phyloP scores from a whole-genome alignment of 2,329 filamentous ascomycete genomes.

The Uncinocarpus reesii region DNA sequence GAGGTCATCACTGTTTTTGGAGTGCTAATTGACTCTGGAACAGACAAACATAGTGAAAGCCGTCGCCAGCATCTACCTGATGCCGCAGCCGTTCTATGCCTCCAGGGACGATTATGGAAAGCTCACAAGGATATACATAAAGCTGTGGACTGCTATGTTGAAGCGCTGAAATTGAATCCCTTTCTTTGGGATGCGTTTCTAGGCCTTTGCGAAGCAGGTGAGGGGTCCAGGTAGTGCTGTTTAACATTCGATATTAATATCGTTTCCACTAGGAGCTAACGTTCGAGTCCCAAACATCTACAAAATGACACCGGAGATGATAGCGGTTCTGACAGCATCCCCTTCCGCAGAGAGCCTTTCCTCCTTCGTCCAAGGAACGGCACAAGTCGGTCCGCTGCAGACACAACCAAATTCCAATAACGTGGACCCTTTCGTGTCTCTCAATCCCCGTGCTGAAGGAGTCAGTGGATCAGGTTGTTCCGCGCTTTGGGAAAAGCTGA shows the following conservation, averaged over 20 bases:
- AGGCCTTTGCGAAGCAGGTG: slow-evolving; percentile 67
- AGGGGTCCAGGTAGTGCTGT: not conserved
- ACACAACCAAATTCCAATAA: slow-evolving; percentile 29
- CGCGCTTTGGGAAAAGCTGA: slow-evolving; percentile 41
- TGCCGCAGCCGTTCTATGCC: slow-evolving; percentile 67
- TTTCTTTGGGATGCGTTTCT: slow-evolving; percentile 98
- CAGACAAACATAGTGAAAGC: slow-evolving; percentile 63
- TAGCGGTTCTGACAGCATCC: slow-evolving; percentile 38
- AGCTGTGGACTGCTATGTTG: slow-evolving; percentile 77
- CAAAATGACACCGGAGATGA: slow-evolving; percentile 57
- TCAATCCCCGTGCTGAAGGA: slow-evolving; percentile 28
- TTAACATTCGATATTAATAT: slow-evolving; percentile 2
- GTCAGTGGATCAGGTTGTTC: slow-evolving; percentile 32
- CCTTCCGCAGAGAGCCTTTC: slow-evolving; percentile 25
- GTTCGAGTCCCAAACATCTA: slow-evolving; percentile 81
- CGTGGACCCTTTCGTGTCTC: slow-evolving; percentile 36
- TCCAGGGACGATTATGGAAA: slow-evolving; percentile 79
- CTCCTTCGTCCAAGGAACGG: slow-evolving; percentile 25
- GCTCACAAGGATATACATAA: slow-evolving; percentile 70
- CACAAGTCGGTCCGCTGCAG: slow-evolving; percentile 29
- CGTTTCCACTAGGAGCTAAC: slow-evolving; percentile 51
- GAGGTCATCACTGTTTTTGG: too few relatives aligned
- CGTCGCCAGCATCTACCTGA: slow-evolving; percentile 68
- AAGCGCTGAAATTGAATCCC: slow-evolving; percentile 77
- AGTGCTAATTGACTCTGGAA: not conserved